Base-by-base conservation (phyloP, 2,329 filamentous ascomycete species). In the Stachybotrys chartarum region DNA sequence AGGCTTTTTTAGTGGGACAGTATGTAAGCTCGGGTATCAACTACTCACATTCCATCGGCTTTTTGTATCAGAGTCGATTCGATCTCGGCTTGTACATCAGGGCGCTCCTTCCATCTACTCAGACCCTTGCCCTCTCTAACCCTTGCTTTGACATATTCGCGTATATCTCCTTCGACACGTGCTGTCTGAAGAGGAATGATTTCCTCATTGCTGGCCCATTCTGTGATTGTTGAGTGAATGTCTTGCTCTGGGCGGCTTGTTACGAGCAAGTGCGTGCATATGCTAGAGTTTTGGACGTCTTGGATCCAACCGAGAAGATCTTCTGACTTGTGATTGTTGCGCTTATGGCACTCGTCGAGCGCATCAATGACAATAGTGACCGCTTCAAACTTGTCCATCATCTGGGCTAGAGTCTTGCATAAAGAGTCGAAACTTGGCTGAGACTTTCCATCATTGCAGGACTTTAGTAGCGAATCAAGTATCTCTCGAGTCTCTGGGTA, bases 191-290 rank as follows among this genome's bases (percentile, higher is more conserved):
- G 46, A 30, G 46, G 45, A 31, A 56, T 16, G 7, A 47, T 53
- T 17, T 56, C 31, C 17, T 53, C 14, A 24, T 18, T 18, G 17
- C 10, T 30, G 30, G 47, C 35, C 50, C 45, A 56, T 5, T 17
- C 8, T 32, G 52, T 35, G 8, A 56, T 50, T 6, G 18, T 8
- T 30, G 51, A 46, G 31, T 51, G 39, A n/a, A 56, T 56, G 10
- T 56, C 54, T 17, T 31, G 7, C 17, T 56, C 54, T 32, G 54
- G 51, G 39, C 54, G 46, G 46, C 54, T 56, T 32, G 54, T 53
- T 8, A 53, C n/a, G 31, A 56, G 32, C 1, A 53, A 5, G 47
- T 53, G 54, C 3, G 50, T 32, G 46, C 24, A 10, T 30, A 48
- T 48, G 16, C 3, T 17, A 30, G 46, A 48, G 3, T 30, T 30